These are phyloP conservation scores for Russula lepida DNA, from an alignment of 768 basidiomycete genomes.

Conservation along the genomic window DNA sequence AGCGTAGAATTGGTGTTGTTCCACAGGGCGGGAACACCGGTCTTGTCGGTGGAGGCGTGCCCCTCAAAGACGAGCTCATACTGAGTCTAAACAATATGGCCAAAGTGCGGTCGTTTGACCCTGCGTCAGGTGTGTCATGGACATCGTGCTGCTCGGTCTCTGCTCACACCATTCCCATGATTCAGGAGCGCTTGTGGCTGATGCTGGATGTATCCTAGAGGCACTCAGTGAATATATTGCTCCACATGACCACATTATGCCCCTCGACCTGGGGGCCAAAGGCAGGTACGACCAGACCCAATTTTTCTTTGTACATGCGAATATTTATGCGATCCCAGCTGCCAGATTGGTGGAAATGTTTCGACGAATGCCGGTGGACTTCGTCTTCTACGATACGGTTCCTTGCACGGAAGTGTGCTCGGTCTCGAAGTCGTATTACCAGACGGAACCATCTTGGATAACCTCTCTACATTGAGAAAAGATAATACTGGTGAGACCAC, in stretches of 20 bases:
- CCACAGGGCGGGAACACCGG: conserved; percentile 99
- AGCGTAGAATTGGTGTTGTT: conserved; percentile 77
- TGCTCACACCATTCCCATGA: neutral
- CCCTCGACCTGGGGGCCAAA: conserved; percentile 91
- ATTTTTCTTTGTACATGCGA: neutral
- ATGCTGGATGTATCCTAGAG: conserved; percentile 92
- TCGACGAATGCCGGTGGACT: conserved; percentile 98
- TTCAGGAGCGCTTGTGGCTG: conserved; percentile 80
- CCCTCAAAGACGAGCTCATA: conserved; percentile 79
- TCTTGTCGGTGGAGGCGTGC: conserved; percentile 91
- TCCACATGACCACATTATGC: conserved; percentile 90
- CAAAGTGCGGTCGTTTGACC: conserved; percentile 73
- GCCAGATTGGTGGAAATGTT: conserved; percentile 96
- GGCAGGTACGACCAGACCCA: conserved; percentile 54
- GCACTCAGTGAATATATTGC: conserved; percentile 78
- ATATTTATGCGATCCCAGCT: conserved; percentile 39
- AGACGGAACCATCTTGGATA: conserved; percentile 85
- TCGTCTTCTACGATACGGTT: conserved; percentile 87
- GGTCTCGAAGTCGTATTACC: conserved; percentile 94
- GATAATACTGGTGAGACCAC: conserved; percentile 80
- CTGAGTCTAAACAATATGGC: conserved; percentile 79
- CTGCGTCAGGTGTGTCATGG: conserved; percentile 56
- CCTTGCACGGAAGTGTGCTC: conserved; percentile 88
- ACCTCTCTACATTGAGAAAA: conserved; percentile 84
- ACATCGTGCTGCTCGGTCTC: conserved; percentile 8